These are phyloP conservation scores for Urtica urens DNA, from an alignment of 306 rosid genomes.

Conservation along the genomic window DNA sequence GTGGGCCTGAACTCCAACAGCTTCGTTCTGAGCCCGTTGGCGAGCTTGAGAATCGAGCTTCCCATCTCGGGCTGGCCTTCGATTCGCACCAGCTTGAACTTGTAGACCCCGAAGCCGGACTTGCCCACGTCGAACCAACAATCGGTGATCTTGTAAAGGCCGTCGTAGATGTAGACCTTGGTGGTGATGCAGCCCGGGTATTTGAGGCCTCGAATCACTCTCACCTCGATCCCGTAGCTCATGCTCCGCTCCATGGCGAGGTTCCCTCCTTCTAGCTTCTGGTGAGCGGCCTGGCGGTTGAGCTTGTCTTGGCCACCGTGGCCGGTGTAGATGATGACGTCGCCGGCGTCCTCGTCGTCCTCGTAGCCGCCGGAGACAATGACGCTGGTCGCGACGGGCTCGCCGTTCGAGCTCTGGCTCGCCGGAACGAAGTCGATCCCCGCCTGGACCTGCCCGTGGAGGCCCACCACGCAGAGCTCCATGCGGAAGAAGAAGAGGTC, in stretches of 20 bases:
- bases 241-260: conserved; percentile 89
- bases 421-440: conserved; percentile 85
- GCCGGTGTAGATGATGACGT: conserved; percentile 73
- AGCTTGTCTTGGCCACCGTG: conserved; percentile 91
- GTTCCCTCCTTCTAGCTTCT: conserved; percentile 86
- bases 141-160: conserved; percentile 60
- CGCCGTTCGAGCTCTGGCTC: conserved; percentile 75
- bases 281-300: conserved; percentile 56
- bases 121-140: conserved; percentile 92
- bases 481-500: conserved; percentile 73
- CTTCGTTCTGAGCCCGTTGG: conserved; percentile 36
- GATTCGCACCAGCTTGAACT: conserved; percentile 66
- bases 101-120: conserved; percentile 87
- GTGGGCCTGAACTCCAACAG: conserved; percentile 42
- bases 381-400: conserved; percentile 86
- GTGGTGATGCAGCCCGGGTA: conserved; percentile 32
- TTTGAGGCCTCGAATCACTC: conserved; percentile 74
- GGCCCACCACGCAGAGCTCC: conserved; percentile 80
- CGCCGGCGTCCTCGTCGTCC: conserved; percentile 79
- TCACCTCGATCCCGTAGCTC: conserved; percentile 87
- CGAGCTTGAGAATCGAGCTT: conserved; percentile 47
- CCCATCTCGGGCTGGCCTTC: conserved; percentile 92
- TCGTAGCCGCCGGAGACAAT: conserved; percentile 92
- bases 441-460: conserved; percentile 85
- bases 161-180: conserved; percentile 88